Evolutionary conservation across 768 basidiomycete species (phyloP), one percentile per base, ranked within the genome.

Genomic region (Rhodotorula sphaerocarpa): DNA sequence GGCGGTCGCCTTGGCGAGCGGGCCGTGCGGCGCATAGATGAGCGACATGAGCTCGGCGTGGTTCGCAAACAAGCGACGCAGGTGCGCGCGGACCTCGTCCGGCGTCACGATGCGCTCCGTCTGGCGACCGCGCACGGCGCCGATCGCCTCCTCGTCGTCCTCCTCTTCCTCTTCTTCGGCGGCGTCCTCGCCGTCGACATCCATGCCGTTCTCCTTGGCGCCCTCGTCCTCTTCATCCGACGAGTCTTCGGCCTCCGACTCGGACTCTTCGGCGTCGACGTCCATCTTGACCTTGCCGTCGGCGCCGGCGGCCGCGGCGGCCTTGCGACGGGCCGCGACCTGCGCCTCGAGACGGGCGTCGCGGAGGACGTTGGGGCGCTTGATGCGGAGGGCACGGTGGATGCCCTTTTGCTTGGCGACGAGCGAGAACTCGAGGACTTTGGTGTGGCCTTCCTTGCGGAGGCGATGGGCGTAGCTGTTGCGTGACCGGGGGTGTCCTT

Each of bases 381-480:
- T 83, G 58, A 84, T 74, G 18, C 80, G 77, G 15, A 81, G 56
- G 23, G 82, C 79, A 9, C 73, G 71, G 73, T 85, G 81, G 44
- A 78, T 75, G 48, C 75, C 79, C 75, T 88, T 90, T 74, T 90
- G 85, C 75, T 90, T 93, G 3, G 75, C 54, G 10, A 88, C 79
- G 36, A 97, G 80, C 70, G 92, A 91, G 72, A 89, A 88, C 77
- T 97, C 91, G 73, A 97, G 86, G 58, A 99, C 81, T 77, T 96
- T 97, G 54, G 87, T 89, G 75, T 87, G 80, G 0, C 88, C 90
- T 73, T 99, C 95, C 75, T 90, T 96, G 56, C 92, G 86, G 76
- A 87, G 90, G 0, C 90, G 89, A 74, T 88, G 91, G 4, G 82
- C 84, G 69, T 81, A 76, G 33, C 90, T 92, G 67, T 3, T n/a